phyloP scores from a whole-genome alignment of 768 basidiomycete genomes.

The Tulasnella sp. region DNA sequence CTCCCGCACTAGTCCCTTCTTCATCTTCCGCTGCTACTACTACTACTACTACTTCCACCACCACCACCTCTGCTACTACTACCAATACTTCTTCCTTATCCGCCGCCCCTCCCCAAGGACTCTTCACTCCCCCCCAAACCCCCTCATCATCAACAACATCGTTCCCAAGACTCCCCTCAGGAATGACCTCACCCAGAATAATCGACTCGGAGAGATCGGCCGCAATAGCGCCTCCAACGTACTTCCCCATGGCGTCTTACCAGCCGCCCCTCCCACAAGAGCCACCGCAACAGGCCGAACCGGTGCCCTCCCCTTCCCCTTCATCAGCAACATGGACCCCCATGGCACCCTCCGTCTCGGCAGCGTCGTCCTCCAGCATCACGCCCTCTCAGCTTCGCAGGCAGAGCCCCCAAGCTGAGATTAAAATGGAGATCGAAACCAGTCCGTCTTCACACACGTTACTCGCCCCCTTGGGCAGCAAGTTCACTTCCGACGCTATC shows the following conservation, averaged over 20 bases:
- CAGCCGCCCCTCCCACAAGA: neutral
- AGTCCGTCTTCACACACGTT: constrained; percentile 30
- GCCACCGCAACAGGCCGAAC: neutral
- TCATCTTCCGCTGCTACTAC: neutral
- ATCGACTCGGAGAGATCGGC: constrained; percentile 11
- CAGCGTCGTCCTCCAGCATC: constrained; percentile 14
- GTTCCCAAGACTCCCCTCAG: neutral
- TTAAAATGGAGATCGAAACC: constrained; percentile 32
- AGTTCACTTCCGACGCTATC: constrained; percentile 33
- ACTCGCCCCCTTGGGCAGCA: constrained; percentile 31
- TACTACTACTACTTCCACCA: neutral
- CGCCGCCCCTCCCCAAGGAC: constrained; percentile 8
- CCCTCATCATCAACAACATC: neutral
- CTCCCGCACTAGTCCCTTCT: neutral
- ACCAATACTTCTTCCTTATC: neutral
- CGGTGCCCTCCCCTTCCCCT: neutral
- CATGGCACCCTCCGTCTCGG: constrained; percentile 25
- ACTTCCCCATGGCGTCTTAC: constrained; percentile 22
- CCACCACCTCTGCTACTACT: neutral
- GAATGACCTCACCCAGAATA: neutral
- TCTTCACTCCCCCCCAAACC: constrained; percentile 25
- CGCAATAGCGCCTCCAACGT: constrained; percentile 12
- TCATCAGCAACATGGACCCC: constrained; percentile 2
- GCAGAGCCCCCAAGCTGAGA: constrained; percentile 21
- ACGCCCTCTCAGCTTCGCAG: constrained; percentile 25